Base-by-base conservation (phyloP, 345 rosid genomes). In the Cardamine resedifolia region DNA sequence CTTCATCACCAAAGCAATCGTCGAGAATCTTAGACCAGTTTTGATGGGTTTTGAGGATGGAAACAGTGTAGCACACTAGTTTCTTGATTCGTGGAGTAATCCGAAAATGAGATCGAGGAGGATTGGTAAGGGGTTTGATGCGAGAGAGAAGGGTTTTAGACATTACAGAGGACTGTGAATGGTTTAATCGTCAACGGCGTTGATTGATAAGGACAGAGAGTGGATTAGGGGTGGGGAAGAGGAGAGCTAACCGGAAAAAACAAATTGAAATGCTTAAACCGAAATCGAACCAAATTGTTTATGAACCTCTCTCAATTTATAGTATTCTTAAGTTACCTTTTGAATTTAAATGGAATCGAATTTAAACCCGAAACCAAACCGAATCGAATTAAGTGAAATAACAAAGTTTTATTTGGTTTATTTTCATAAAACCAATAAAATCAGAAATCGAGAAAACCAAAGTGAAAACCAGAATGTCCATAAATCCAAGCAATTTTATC, bases 111-210 rank as follows among this genome's bases (percentile, higher is more conserved):
- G 66, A 48, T 47, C 26, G 52, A 73, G 43, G 68, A 51, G 77
- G 70, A 68, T 28, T 73, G 53, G 67, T 74, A n/a, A 70, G 75
- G 44, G 93, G 96, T 77, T 82, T 87, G 68, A 92, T 85, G 52
- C 82, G 85, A 71, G 98, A 85, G 66, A 90, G 85, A 56, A 92
- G 81, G 68, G 80, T 71, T 78, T 83, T 92, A 71, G 98, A 90
- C 98, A 90, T 90, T 49, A 31, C 67, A 68, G 70, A 68, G 4
- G 18, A 59, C 27, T 19, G 60, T 31, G 24, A 72, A 15, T 26
- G 55, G 0, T 58, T 58, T 49, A 11, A 21, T 60, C 41, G 74
- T 75, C 73, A 59, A 59, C 55, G 49, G 38, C 68, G 5, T n/a
- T 58, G 36, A 49, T 66, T 55, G 58, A 56, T 41, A 68, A 20